phyloP scores from a whole-genome alignment of 306 rosid species.

The Lathyrus sativus region DNA sequence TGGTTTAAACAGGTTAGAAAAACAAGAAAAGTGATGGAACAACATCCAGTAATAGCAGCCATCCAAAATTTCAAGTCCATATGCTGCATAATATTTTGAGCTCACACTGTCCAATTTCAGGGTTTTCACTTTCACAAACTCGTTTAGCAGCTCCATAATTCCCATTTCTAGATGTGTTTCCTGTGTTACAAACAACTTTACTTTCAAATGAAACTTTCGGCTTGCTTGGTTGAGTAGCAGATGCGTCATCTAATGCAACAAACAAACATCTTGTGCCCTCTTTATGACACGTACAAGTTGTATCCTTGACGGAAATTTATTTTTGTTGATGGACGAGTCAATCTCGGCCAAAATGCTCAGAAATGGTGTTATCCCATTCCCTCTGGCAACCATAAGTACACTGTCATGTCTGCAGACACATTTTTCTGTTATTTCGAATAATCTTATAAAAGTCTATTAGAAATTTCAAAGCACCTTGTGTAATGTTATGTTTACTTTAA shows the following conservation, averaged over 20 bases:
- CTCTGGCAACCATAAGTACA: conserved; percentile 78
- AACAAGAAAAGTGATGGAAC: conserved; percentile 53
- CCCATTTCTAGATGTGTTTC: conserved; percentile 54
- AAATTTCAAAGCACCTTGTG: background rate
- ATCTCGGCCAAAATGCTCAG: conserved; percentile 79
- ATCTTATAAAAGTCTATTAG: conserved; percentile 18
- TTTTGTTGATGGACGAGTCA: conserved; percentile 44
- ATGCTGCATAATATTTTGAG: conserved; percentile 52
- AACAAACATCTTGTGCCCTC: conserved; percentile 60
- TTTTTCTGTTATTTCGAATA: conserved; percentile 11
- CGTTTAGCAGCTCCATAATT: conserved; percentile 48
- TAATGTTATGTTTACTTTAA: conserved; percentile 51
- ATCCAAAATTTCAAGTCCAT: conserved; percentile 70
- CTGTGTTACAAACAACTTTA: conserved; percentile 74
- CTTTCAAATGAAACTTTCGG: conserved; percentile 49
- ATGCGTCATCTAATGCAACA: conserved; percentile 64
- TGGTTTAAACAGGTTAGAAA: conserved; percentile 61
- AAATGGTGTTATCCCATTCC: conserved; percentile 88
- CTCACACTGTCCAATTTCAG: conserved; percentile 48
- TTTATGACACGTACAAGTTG: conserved; percentile 68
- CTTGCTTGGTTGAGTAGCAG: conserved; percentile 51
- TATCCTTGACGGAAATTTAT: conserved; percentile 50
- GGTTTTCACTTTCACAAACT: conserved; percentile 51
- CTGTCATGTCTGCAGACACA: conserved; percentile 71
- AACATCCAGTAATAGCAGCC: conserved; percentile 64